phyloP scores from a whole-genome alignment of 2,329 filamentous ascomycete species.

The Phaeoacremonium minimum region DNA sequence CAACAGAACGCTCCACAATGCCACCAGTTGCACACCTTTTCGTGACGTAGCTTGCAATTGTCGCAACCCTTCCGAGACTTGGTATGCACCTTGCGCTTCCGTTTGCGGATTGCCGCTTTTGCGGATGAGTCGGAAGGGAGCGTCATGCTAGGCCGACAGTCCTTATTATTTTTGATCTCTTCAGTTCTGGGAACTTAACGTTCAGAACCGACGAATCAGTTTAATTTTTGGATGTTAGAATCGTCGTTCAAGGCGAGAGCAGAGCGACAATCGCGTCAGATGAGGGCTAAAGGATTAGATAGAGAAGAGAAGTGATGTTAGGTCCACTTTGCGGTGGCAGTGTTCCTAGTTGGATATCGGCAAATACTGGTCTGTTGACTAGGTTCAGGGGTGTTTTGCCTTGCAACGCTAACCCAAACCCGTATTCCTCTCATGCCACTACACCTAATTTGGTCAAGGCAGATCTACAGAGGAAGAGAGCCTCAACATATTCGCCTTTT shows the following conservation, averaged over 20 bases:
- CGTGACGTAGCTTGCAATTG: conserved; percentile 49
- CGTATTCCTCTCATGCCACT: not conserved
- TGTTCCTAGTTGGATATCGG: no score
- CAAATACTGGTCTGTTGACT: not conserved
- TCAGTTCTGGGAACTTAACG: not conserved
- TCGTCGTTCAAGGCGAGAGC: not conserved
- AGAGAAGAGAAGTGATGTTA: no score
- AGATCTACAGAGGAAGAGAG: not conserved
- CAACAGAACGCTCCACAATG: conserved; percentile 1
- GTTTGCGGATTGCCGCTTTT: conserved; percentile 4
- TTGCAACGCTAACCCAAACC: not conserved
- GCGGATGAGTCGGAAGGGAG: not conserved
- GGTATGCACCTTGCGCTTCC: conserved; percentile 33
- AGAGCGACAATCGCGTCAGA: not conserved
- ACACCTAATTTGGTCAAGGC: not conserved
- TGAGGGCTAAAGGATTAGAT: not conserved
- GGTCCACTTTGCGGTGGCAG: no score
- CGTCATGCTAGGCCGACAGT: not conserved
- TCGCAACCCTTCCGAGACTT: conserved; percentile 51
- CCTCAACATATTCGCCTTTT: not conserved
- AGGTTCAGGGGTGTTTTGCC: not conserved
- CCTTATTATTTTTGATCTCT: not conserved
- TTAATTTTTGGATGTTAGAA: not conserved
- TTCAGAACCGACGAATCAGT: not conserved
- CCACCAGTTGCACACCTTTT: conserved; percentile 35